Evolutionary conservation across 306 rosid species (phyloP), one percentile per base, ranked within the genome.

Genomic region (Fragaria vesca): DNA sequence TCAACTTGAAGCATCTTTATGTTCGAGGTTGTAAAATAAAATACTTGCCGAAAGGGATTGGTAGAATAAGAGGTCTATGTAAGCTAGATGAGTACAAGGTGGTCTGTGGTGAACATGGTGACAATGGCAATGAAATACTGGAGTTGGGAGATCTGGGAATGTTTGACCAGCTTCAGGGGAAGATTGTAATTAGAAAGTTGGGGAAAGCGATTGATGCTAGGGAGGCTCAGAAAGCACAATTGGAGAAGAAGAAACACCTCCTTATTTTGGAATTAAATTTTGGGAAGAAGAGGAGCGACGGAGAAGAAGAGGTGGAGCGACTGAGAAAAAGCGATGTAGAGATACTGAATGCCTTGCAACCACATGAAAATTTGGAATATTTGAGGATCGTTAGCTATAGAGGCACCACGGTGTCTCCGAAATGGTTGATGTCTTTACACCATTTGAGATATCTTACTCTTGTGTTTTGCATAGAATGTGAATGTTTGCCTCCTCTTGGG

Each of bases 21-120:
- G 24, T 52, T 1, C 0, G 0, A 0, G 0, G 2, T 1, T 52
- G 58, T 52, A 0, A 0, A 0, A 3, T 52, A 18, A 5, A 20
- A 0, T 6, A 6, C 24, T 52, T 52, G 58, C 24, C 58, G 3
- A 52, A 52, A 18, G 60, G 60, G 60, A 5, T 51, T 16, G 21
- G 21, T 2, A 51, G 57, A 51, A 0, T 17, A 51, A 17, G 57
- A 51, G 57, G 57, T 51, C n/a, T 51, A 17, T 10, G 60, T 18
- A 18, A 5, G n/a, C 24, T 52, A 18, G 60, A 52, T 18, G 9
- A 0, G 60, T 52, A 4, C 54, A 47, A 15, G 2, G 52, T 51
- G 18, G 57, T 51, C 2, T 51, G 21, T 51, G 57, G 57, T 51
- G n/a, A 18, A 15, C 20, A n/a, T 18, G 24, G 18, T 1, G 20